phyloP scores from a whole-genome alignment of 208 protist species.

The Hexamita inflata region DNA sequence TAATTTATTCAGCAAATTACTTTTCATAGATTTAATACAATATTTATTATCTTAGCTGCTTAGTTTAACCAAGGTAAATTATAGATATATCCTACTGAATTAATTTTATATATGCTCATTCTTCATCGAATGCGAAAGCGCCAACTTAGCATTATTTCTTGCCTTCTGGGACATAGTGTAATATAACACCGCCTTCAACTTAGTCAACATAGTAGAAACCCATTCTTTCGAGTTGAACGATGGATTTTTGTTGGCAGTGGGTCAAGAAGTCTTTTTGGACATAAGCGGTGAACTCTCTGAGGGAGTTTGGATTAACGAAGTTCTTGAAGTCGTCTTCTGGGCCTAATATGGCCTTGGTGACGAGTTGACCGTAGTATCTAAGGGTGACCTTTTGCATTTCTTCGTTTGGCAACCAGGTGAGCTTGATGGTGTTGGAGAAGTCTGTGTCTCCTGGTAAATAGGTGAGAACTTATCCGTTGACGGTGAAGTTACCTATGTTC shows the following conservation, averaged over 20 bases:
- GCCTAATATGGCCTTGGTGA: conserved; percentile 83
- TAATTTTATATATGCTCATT: too few species aligned
- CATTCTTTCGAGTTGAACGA: conserved; percentile 81
- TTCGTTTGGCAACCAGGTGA: conserved; percentile 69
- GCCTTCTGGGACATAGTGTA: conserved; percentile 26
- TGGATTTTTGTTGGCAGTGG: conserved; percentile 65
- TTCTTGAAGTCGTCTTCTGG: conserved; percentile 70
- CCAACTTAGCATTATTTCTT: neutral
- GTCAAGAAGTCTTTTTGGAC: conserved; percentile 28
- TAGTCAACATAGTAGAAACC: conserved; percentile 88
- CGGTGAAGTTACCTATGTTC: conserved; percentile 85
- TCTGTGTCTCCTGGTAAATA: conserved; percentile 68
- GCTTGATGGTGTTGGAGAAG: conserved; percentile 87
- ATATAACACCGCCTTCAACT: neutral
- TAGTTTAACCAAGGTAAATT: too few species aligned
- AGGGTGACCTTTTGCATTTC: conserved; percentile 55
- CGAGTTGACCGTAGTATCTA: conserved; percentile 78
- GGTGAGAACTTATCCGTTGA: conserved; percentile 55
- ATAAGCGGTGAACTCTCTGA: conserved; percentile 40
- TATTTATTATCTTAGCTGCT: too few species aligned
- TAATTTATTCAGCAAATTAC: too few species aligned
- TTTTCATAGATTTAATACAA: too few species aligned
- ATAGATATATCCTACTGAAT: too few species aligned
- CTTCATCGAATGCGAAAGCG: conserved; percentile 10
- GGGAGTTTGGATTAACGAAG: conserved; percentile 67